Conservation (phyloP, 495 filamentous ascomycete species). For the Chaetomium cochliodes region DNA sequence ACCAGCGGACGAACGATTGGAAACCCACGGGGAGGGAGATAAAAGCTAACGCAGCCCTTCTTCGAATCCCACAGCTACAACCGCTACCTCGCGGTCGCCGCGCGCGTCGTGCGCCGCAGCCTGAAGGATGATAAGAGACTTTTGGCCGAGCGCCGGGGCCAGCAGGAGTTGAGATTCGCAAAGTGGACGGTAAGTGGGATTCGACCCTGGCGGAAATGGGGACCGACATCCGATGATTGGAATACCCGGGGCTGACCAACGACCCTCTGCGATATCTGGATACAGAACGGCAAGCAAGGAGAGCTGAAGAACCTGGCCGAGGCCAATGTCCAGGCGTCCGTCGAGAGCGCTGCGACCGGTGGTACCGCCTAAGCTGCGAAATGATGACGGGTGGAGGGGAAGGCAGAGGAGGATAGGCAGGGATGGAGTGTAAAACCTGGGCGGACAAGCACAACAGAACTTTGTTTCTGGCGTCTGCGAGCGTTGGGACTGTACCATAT, state of each 20-base stretch:
- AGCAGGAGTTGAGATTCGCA: conserved; percentile 86
- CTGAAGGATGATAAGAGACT: conserved; percentile 91
- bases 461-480: conserved; percentile 12
- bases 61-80: conserved; percentile 62
- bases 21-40: not conserved
- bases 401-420: not conserved
- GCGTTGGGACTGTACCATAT: conserved; percentile 32
- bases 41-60: conserved; percentile 5
- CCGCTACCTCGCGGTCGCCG: conserved; percentile 74
- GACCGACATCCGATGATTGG: not conserved
- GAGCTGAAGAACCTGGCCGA: conserved; percentile 71
- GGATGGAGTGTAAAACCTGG: not conserved
- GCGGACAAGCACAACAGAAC: not conserved
- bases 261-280: not conserved
- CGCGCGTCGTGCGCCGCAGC: conserved; percentile 80
- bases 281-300: conserved; percentile 94
- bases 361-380: conserved; percentile 15
- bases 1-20: not conserved
- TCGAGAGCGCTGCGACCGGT: conserved; percentile 42
- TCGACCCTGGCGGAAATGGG: not conserved
- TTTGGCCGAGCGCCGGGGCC: conserved; percentile 81
- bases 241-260: conserved; percentile 28
- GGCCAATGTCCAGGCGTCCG: conserved; percentile 66
- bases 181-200: conserved; percentile 86
- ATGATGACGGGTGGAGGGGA: conserved; percentile 4